Conservation (phyloP, 1,284 basidiomycete genomes). For the Phylloboletellus chloephorus region DNA sequence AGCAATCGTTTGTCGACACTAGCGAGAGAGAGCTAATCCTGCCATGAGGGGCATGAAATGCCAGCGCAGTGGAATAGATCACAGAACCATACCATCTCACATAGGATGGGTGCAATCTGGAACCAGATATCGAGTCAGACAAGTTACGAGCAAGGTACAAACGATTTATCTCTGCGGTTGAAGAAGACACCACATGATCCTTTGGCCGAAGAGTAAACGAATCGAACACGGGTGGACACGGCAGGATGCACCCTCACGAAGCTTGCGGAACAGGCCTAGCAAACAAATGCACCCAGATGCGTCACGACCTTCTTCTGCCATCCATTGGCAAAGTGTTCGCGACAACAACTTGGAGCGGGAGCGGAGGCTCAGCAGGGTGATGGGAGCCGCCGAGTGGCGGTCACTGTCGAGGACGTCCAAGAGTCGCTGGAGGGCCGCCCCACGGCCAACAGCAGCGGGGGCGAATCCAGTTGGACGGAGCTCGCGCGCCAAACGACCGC, state of each 20-base stretch:
- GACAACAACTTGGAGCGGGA: too few relatives aligned
- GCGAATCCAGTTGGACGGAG: constrained; percentile 59
- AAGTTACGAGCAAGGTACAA: not conserved
- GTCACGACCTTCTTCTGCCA: constrained; percentile 29
- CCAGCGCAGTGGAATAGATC: not conserved
- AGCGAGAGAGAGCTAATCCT: constrained; percentile 63
- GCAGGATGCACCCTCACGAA: constrained; percentile 28
- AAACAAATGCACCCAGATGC: constrained; percentile 59
- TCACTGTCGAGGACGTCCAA: constrained; percentile 48
- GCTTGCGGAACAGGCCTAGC: constrained; percentile 73
- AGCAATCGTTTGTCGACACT: constrained; percentile 59
- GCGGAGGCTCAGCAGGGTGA: too few relatives aligned
- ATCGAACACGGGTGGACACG: constrained; percentile 2
- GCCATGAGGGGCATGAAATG: constrained; percentile 1
- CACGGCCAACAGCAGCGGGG: constrained; percentile 58
- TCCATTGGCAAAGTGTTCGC: constrained; percentile 11
- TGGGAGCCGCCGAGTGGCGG: too few relatives aligned
- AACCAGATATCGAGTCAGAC: constrained; percentile 8
- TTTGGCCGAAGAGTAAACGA: constrained; percentile 25
- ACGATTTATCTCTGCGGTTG: constrained; percentile 53
- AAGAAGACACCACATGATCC: constrained; percentile 83
- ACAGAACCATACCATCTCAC: constrained; percentile 50
- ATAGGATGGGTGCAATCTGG: constrained; percentile 64
- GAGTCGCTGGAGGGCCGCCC: constrained; percentile 44
- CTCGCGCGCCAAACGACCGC: constrained; percentile 43